Conservation (phyloP, 1,139 yeast species). For the Blastobotrys indianensis region DNA sequence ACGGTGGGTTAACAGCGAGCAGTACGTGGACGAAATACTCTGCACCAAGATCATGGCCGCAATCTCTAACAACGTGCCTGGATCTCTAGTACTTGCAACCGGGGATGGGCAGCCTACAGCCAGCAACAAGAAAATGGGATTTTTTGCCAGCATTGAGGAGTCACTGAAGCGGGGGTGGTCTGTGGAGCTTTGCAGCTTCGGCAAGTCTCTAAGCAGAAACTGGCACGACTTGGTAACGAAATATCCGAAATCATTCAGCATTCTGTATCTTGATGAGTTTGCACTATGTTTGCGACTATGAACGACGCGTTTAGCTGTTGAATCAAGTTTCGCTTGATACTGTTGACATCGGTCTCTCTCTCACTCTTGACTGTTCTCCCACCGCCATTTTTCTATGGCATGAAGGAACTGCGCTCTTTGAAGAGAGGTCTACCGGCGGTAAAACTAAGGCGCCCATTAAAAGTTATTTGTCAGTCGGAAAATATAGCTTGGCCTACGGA, state of each 20-base stretch:
- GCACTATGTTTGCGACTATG: neutral
- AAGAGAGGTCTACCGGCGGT: constrained; percentile 11
- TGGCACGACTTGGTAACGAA: constrained; percentile 15
- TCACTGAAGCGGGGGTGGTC: constrained; percentile 22
- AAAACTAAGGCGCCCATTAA: constrained; percentile 5
- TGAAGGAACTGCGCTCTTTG: constrained; percentile 10
- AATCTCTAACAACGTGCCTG: constrained; percentile 9
- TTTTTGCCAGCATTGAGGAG: constrained; percentile 15
- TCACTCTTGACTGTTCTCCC: too few species aligned
- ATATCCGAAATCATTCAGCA: constrained; percentile 12
- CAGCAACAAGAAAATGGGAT: constrained; percentile 15
- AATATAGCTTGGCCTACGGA: constrained; percentile 3
- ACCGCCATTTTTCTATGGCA: neutral
- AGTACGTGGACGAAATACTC: constrained; percentile 23
- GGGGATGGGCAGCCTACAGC: constrained; percentile 25
- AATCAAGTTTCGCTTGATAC: too few species aligned
- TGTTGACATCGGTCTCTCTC: too few species aligned
- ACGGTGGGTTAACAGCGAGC: constrained; percentile 13
- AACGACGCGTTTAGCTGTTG: too few species aligned
- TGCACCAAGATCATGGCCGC: constrained; percentile 14
- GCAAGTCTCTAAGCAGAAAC: constrained; percentile 17
- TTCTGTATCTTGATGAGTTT: constrained; percentile 22
- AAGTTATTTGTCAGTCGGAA: constrained; percentile 2
- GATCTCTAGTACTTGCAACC: constrained; percentile 22
- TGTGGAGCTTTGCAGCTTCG: constrained; percentile 24